Conservation (phyloP, 2,329 filamentous ascomycete species). For the Colletotrichum trifolii region DNA sequence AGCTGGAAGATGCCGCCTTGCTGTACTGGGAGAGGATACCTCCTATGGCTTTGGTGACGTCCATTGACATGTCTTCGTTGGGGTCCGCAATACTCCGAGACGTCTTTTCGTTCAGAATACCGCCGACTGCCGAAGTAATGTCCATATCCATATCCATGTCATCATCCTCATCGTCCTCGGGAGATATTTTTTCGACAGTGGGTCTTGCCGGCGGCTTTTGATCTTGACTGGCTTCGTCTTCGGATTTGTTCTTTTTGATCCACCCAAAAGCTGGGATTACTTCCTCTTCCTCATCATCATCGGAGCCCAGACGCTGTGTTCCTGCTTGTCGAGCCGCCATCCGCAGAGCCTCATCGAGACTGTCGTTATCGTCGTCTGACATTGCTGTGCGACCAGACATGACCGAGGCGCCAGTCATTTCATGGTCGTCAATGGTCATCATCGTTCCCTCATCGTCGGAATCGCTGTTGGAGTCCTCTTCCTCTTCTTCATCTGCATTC, state of each 20-base stretch:
- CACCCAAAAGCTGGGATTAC: constrained; percentile 82
- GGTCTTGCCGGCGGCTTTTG: constrained; percentile 51
- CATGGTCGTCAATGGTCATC: constrained; percentile 85
- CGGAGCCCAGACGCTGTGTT: constrained; percentile 73
- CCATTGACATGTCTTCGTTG: constrained; percentile 87
- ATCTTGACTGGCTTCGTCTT: constrained; percentile 50
- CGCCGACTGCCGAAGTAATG: constrained; percentile 65
- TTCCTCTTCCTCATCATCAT: constrained; percentile 65
- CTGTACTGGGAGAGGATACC: constrained; percentile 71
- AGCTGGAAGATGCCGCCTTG: no score
- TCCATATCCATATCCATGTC: constrained; percentile 66
- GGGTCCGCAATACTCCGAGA: constrained; percentile 56
- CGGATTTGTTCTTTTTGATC: constrained; percentile 64
- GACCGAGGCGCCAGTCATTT: constrained; percentile 76
- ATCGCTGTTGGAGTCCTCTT: constrained; percentile 59
- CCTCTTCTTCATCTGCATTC: constrained; percentile 61
- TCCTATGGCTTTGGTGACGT: constrained; percentile 86
- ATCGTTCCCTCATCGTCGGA: constrained; percentile 83
- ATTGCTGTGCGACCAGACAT: constrained; percentile 69
- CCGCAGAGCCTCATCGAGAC: constrained; percentile 81
- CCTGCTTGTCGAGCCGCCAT: constrained; percentile 81
- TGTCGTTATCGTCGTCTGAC: constrained; percentile 68
- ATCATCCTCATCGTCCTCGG: constrained; percentile 43
- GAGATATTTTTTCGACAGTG: neutral
- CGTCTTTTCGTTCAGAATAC: constrained; percentile 56